A percentile compares a stretch with the other conserved stretches of the same genome.
These are phyloP conservation scores for Lodderomyces elongisporus DNA, from an alignment of 1,139 yeast genomes.

Conservation along the genomic window DNA sequence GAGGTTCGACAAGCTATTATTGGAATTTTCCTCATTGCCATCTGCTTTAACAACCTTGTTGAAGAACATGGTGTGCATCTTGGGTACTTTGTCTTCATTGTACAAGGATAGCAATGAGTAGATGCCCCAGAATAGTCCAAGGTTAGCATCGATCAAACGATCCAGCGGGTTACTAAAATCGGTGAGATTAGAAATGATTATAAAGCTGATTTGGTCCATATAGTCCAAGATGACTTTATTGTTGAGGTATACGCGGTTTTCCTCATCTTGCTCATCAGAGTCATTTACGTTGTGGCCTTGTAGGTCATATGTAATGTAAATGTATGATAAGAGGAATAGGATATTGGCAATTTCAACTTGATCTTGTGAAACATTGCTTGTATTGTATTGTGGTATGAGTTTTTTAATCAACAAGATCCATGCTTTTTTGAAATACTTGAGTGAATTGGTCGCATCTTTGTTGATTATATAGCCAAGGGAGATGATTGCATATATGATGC, in stretches of 20 bases:
- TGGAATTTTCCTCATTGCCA: constrained; percentile 1
- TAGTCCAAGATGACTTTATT: constrained; percentile 40
- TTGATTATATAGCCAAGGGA: constrained; percentile 22
- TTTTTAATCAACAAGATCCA: constrained; percentile 44
- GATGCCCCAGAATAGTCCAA: constrained; percentile 40
- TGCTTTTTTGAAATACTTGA: constrained; percentile 32
- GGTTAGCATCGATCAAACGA: constrained; percentile 20
- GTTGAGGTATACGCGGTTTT: constrained; percentile 17
- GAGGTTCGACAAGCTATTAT: neutral
- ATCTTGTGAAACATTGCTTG: constrained; percentile 30
- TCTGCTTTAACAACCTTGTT: constrained; percentile 19
- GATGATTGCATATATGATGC: constrained; percentile 24
- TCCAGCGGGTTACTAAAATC: constrained; percentile 14
- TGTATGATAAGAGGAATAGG: constrained; percentile 28
- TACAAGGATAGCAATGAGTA: constrained; percentile 36
- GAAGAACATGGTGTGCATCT: constrained; percentile 29
- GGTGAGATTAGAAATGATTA: constrained; percentile 24
- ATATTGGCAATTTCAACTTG: constrained; percentile 37
- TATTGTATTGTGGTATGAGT: constrained; percentile 39
- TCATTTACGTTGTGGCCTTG: constrained; percentile 9
- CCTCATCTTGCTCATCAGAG: constrained; percentile 5
- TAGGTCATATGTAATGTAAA: constrained; percentile 28
- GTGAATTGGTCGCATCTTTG: constrained; percentile 20
- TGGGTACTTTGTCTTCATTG: constrained; percentile 31
- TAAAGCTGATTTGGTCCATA: constrained; percentile 41